Conservation (phyloP, 1,284 basidiomycete species). For the Neonothopanus nambi region DNA sequence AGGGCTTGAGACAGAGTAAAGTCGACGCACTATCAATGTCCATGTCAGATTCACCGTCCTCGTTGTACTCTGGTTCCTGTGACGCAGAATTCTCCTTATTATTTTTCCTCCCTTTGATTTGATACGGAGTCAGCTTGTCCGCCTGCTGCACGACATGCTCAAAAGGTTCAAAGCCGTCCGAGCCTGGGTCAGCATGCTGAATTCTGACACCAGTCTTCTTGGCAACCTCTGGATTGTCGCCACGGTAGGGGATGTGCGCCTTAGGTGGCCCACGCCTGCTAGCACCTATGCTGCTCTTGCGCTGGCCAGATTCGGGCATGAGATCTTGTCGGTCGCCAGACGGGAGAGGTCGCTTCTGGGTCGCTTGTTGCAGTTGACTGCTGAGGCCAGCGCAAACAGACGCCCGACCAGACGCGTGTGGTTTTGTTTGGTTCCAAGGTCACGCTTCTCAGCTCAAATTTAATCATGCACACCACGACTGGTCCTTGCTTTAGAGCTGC, state of each 20-base stretch:
- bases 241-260: constrained; percentile 72
- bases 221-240: constrained; percentile 70
- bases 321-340: neutral
- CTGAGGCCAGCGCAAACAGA: neutral
- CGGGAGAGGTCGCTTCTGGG: neutral
- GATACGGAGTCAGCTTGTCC: constrained; percentile 63
- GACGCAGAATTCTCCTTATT: constrained; percentile 37
- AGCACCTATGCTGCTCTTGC: constrained; percentile 43
- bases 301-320: constrained; percentile 21
- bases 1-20: too few species aligned
- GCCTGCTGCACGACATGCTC: constrained; percentile 72
- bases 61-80: constrained; percentile 46
- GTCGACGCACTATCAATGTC: constrained; percentile 64
- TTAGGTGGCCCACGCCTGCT: constrained; percentile 43
- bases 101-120: constrained; percentile 42
- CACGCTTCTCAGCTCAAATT: too few species aligned
- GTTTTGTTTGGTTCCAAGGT: constrained; percentile 1
- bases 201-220: constrained; percentile 76
- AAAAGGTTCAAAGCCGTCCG: constrained; percentile 86
- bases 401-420: neutral
- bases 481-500: neutral
- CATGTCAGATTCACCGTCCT: constrained; percentile 73
- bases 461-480: neutral
- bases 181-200: constrained; percentile 65
- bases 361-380: neutral